Evolutionary conservation across 1,284 basidiomycete species (phyloP), one percentile per base, ranked within the genome.

Genomic region (Xerocomus alliaceus): DNA sequence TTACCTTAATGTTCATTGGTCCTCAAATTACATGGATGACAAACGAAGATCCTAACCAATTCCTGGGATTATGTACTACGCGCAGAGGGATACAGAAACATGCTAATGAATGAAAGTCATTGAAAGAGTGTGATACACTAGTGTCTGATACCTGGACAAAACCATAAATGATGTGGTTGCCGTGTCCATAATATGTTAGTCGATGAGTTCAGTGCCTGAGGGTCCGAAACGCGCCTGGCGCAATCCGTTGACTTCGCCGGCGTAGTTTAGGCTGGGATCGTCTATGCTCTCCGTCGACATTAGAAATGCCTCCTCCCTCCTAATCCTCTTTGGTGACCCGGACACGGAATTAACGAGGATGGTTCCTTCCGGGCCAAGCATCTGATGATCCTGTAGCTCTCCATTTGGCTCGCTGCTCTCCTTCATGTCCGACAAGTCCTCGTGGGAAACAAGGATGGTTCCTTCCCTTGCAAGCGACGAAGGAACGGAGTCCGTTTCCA

Each of bases 301-400:
- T 12, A 42, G 5, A 18, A 66, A 48, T 17, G 60, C 41, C 7
- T 54, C 51, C 42, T 56, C 51, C 49, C 55, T 61, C 48, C 32
- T 46, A 34, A 51, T 35, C 37, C 57, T 51, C 11, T 54, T 54
- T 31, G 65, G 61, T 9, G 44, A 52, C 12, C n/a, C 26, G 22
- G 52, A 31, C 4, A 50, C 50, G 22, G 68, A 46, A 31, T 68
- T 47, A 6, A 71, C 42, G 26, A 71, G 54, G 28, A 70, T 31
- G 22, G 67, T 68, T 13, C 67, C 67, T 58, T 71, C 71, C 12
- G 13, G 68, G 11, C 70, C 71, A 53, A 71, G 41, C 45, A 73
- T 50, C n/a, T 50, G 71, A 7, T 48, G 56, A 56, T 65, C 69
- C 1, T 52, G 41, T 17, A 62, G n/a, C 59, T 69, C 71, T 41